A percentile compares a stretch with the other conserved stretches of the same genome.
Conservation (phyloP, 352 stramenopile genomes). For the Pythium rishiriense region DNA sequence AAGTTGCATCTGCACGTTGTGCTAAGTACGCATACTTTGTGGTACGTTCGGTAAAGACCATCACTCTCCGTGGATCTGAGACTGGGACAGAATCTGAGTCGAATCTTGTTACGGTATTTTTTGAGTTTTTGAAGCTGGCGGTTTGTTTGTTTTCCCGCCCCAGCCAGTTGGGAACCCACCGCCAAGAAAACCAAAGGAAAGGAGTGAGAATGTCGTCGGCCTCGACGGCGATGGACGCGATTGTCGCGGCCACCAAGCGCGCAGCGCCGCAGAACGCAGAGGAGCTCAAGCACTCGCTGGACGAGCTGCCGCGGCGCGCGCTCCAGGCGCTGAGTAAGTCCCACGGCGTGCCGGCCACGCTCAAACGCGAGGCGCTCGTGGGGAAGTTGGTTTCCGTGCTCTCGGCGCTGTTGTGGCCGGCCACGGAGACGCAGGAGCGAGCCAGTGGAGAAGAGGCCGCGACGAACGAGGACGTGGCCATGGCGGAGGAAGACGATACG, state of each 20-base stretch:
- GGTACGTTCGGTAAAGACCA: too few species aligned
- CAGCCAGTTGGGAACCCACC: background rate
- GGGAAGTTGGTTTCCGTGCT: conserved; percentile 18
- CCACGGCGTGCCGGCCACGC: conserved; percentile 26
- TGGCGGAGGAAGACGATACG: background rate
- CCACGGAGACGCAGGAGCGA: background rate
- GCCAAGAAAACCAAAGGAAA: conserved; percentile 7
- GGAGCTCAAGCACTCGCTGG: conserved; percentile 21
- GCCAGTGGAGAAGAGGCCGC: background rate
- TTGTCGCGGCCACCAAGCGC: conserved; percentile 15
- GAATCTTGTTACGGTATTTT: too few species aligned
- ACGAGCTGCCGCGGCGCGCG: conserved; percentile 21
- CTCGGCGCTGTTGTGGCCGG: conserved; percentile 12
- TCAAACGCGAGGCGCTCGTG: conserved; percentile 31
- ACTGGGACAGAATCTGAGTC: too few species aligned
- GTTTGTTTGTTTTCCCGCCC: too few species aligned
- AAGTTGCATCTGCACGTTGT: too few species aligned
- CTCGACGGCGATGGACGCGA: conserved; percentile 14
- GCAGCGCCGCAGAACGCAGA: conserved; percentile 3
- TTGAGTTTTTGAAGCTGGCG: too few species aligned
- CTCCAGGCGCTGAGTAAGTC: conserved; percentile 29
- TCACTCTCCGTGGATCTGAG: too few species aligned
- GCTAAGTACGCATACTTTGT: conserved; percentile 6
- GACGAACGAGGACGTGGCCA: background rate
- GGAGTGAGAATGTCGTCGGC: background rate